A percentile compares a stretch with the other conserved stretches of the same genome.
These are phyloP conservation scores for Novymonas esmeraldas DNA, from an alignment of 208 protist species.

Conservation along the genomic window DNA sequence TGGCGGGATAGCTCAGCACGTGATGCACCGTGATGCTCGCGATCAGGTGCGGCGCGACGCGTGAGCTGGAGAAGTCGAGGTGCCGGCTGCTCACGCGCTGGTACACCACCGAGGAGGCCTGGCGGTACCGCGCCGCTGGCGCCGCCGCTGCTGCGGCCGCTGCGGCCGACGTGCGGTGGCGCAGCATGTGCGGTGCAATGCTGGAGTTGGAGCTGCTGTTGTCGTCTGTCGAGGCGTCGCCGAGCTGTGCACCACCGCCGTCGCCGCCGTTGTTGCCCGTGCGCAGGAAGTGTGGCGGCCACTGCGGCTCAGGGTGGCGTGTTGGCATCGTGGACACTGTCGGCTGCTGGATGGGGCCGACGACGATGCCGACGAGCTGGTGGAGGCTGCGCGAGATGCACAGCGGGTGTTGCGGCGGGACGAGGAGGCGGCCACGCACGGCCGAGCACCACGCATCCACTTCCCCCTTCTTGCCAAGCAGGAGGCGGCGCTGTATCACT, in stretches of 20 bases:
- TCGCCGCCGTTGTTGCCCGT: constrained; percentile 20
- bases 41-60: constrained; percentile 52
- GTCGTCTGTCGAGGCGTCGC: constrained; percentile 56
- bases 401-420: constrained; percentile 50
- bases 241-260: neutral
- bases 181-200: constrained; percentile 22
- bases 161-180: constrained; percentile 14
- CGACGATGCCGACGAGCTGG: constrained; percentile 68
- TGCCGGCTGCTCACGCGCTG: constrained; percentile 65
- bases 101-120: constrained; percentile 66
- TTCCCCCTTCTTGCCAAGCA: constrained; percentile 65
- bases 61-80: constrained; percentile 52
- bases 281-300: constrained; percentile 71
- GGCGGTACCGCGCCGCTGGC: constrained; percentile 17
- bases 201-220: constrained; percentile 78
- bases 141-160: constrained; percentile 6
- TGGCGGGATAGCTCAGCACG: constrained; percentile 86
- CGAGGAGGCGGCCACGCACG: constrained; percentile 38
- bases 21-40: constrained; percentile 83
- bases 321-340: constrained; percentile 66
- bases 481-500: constrained; percentile 62
- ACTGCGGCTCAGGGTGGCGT: constrained; percentile 76
- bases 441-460: constrained; percentile 48
- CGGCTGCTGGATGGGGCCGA: constrained; percentile 83
- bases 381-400: constrained; percentile 67